phyloP scores from a whole-genome alignment of 495 filamentous ascomycete genomes.

The Hypoxylon intermedium region DNA sequence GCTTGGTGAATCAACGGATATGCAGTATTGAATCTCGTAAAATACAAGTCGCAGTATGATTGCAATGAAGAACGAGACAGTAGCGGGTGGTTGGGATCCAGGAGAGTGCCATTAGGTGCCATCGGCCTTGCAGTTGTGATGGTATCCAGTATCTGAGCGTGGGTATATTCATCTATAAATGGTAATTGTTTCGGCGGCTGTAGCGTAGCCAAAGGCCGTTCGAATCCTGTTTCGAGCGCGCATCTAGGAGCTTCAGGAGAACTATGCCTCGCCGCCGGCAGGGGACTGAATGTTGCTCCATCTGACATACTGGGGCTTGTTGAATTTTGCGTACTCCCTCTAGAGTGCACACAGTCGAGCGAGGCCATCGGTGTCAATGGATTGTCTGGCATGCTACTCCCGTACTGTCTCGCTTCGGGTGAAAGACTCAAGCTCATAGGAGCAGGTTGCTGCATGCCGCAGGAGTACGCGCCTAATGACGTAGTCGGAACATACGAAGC shows the following conservation, averaged over 20 bases:
- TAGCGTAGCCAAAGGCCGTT: constrained; percentile 34
- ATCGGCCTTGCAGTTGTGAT: constrained; percentile 52
- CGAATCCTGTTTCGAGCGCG: constrained; percentile 16
- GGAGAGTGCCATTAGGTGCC: constrained; percentile 49
- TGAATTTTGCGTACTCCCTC: constrained; percentile 13
- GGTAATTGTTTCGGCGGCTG: constrained; percentile 34
- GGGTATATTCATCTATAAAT: constrained; percentile 48
- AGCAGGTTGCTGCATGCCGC: constrained; percentile 1
- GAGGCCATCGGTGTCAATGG: constrained; percentile 24
- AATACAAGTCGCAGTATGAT: constrained; percentile 61
- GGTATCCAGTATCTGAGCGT: constrained; percentile 51
- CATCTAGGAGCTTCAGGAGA: not conserved
- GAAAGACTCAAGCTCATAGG: constrained; percentile 10
- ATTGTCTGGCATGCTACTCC: constrained; percentile 8
- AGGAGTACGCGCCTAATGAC: constrained; percentile 12
- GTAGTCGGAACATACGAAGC: constrained; percentile 23
- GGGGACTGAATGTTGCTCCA: not conserved
- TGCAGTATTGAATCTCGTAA: constrained; percentile 60
- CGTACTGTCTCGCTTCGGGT: constrained; percentile 3
- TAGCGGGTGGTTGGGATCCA: constrained; percentile 54
- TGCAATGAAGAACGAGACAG: constrained; percentile 57
- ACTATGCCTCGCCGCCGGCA: not conserved
- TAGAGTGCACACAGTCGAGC: constrained; percentile 11
- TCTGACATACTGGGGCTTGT: constrained; percentile 18
- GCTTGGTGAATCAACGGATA: constrained; percentile 62